Percentiles rank a stretch among this genome's conserved stretches.
Conservation (phyloP, 306 rosid species). For the Astragalus membranaceus region DNA sequence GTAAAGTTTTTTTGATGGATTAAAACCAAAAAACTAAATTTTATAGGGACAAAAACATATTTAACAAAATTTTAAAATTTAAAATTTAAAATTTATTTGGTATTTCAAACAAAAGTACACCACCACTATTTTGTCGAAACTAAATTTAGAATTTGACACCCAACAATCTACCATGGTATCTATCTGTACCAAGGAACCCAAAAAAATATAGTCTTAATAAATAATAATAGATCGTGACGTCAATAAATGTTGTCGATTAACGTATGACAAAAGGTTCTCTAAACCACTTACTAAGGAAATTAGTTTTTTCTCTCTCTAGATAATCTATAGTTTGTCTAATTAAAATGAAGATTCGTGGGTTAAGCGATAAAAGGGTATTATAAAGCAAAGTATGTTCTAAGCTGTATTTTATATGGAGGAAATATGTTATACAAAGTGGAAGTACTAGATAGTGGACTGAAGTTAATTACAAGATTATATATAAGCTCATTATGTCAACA, state of each 20-base stretch:
- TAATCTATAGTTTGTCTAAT: background rate
- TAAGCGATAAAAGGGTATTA: background rate
- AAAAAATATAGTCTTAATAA: too few relatives aligned
- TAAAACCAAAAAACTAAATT: too few relatives aligned
- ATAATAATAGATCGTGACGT: too few relatives aligned
- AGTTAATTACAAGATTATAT: background rate
- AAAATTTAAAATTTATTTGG: too few relatives aligned
- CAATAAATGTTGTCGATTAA: background rate
- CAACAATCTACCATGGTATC: too few relatives aligned
- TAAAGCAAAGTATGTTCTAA: background rate
- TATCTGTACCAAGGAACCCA: too few relatives aligned
- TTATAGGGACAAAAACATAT: too few relatives aligned
- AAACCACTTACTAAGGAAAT: background rate
- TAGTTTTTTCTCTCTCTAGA: background rate
- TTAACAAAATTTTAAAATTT: too few relatives aligned
- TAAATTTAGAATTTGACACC: too few relatives aligned
- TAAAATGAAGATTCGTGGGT: background rate
- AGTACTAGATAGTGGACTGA: background rate
- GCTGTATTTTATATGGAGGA: background rate
- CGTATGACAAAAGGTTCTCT: background rate
- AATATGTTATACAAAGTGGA: background rate
- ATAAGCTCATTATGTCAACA: conserved; percentile 1
- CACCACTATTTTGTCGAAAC: too few relatives aligned
- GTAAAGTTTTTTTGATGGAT: too few relatives aligned
- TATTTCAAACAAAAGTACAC: too few relatives aligned